phyloP scores from a whole-genome alignment of 169 alveolate genomes.

The Neospora caninum region DNA sequence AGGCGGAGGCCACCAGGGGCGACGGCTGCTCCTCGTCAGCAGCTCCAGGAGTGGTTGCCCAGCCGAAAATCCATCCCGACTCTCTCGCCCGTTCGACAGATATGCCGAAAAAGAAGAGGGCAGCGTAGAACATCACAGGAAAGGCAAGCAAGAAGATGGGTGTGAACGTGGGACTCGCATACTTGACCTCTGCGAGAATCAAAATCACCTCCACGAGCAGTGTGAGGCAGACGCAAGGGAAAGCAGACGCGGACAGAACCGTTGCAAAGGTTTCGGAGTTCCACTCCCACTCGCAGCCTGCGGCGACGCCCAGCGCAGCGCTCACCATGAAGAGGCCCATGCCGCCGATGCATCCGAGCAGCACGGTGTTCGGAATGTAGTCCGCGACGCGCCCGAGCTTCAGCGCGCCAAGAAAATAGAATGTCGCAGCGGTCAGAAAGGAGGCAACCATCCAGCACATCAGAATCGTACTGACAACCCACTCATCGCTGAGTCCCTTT shows the following conservation, averaged over 20 bases:
- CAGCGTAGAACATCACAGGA: neutral
- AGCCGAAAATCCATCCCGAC: slow-evolving; percentile 13
- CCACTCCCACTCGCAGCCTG: slow-evolving; percentile 38
- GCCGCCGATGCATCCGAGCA: slow-evolving; percentile 38
- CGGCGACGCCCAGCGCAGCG: slow-evolving; percentile 34
- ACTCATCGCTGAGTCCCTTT: neutral
- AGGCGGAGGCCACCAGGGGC: neutral
- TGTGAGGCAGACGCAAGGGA: neutral
- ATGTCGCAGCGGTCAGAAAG: neutral
- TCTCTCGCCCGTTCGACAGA: neutral
- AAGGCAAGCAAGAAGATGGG: neutral
- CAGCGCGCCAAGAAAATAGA: neutral
- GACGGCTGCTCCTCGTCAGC: neutral
- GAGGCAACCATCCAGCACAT: slow-evolving; percentile 24
- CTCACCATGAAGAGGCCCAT: slow-evolving; percentile 37
- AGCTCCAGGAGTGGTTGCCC: neutral
- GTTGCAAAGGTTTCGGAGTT: neutral
- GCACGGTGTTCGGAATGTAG: slow-evolving; percentile 21
- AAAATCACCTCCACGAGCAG: neutral
- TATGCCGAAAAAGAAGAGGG: slow-evolving; percentile 3
- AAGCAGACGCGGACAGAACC: neutral
- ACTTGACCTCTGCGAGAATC: slow-evolving; percentile 7
- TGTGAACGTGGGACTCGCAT: neutral
- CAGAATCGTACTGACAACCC: slow-evolving; percentile 10
- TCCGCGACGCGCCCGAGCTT: slow-evolving; percentile 7